Base-by-base conservation (phyloP, 495 filamentous ascomycete species). In the Apodospora peruviana region DNA sequence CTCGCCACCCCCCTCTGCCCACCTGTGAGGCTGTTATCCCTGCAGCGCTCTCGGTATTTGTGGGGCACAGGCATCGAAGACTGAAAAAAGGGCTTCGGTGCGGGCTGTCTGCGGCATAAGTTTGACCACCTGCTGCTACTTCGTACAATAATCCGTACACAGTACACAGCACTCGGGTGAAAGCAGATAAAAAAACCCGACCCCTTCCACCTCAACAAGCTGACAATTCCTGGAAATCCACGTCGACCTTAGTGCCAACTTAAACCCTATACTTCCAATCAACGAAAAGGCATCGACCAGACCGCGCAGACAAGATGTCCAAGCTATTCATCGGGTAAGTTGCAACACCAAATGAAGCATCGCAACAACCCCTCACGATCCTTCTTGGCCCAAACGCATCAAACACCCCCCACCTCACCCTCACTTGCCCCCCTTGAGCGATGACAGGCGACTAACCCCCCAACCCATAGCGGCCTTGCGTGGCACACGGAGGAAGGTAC, bases 401-500 rank as follows among this genome's bases (percentile, higher is more conserved):
- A n/a, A n/a, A n/a, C n/a, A n/a, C n/a, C n/a, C n/a, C n/a, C n/a
- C n/a, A n/a, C n/a, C n/a, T n/a, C n/a, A n/a, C n/a, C n/a, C n/a
- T n/a, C n/a, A n/a, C n/a, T n/a, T n/a, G n/a, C n/a, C n/a, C n/a
- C n/a, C n/a, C n/a, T n/a, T n/a, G n/a, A n/a, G n/a, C n/a, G n/a
- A n/a, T n/a, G n/a, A n/a, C n/a, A n/a, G n/a, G n/a, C n/a, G n/a
- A n/a, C n/a, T n/a, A n/a, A n/a, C n/a, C n/a, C n/a, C n/a, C 29
- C 17, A 47, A 40, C 25, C 19, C 22, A 39, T 56, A 96, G 91
- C 59, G 91, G 91, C 77, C 90, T 97, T 55, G 89, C 91, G 53
- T 97, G 91, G 91, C 91, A 96, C 77, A 97, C 91, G 43, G 89
- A 91, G 65, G 91, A 97, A 68, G 63, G 64, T 3, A 86, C 87